These are phyloP conservation scores for Plasmodium vivax DNA, from an alignment of 169 alveolate species.

Conservation along the genomic window DNA sequence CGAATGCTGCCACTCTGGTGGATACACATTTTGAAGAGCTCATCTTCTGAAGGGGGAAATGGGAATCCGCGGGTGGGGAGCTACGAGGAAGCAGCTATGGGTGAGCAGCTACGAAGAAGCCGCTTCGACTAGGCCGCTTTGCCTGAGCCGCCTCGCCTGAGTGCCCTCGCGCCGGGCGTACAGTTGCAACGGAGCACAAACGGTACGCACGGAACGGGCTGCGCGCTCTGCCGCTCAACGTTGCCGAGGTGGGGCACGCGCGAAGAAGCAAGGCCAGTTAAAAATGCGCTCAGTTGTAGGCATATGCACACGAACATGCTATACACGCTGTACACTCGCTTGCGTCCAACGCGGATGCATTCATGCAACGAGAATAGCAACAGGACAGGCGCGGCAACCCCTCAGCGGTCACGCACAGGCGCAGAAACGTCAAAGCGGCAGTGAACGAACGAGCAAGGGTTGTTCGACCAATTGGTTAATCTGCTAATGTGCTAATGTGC, in stretches of 20 bases:
- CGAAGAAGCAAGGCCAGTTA: not conserved
- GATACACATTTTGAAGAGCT: constrained; percentile 53
- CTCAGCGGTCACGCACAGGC: not conserved
- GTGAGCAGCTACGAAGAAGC: not conserved
- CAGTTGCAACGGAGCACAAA: not conserved
- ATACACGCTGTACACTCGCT: not conserved
- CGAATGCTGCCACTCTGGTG: constrained; percentile 64
- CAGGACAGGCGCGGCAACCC: not conserved
- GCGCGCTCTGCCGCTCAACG: not conserved
- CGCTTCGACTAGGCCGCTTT: not conserved
- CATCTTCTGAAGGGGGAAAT: constrained; percentile 59
- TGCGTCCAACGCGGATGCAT: not conserved
- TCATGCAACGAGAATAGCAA: not conserved
- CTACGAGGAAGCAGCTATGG: not conserved
- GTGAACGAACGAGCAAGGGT: not conserved
- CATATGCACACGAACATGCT: not conserved
- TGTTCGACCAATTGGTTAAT: not conserved
- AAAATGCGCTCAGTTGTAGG: not conserved
- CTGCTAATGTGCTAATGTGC: not conserved
- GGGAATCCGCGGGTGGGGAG: not conserved
- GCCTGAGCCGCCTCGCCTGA: not conserved
- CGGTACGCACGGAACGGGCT: not conserved
- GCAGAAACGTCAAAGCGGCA: not conserved
- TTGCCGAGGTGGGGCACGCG: constrained; percentile 4
- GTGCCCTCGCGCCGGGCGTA: not conserved